A percentile compares a stretch with the other conserved stretches of the same genome.
phyloP scores from a whole-genome alignment of 2,329 filamentous ascomycete genomes.

The Epichloe coenophiala region DNA sequence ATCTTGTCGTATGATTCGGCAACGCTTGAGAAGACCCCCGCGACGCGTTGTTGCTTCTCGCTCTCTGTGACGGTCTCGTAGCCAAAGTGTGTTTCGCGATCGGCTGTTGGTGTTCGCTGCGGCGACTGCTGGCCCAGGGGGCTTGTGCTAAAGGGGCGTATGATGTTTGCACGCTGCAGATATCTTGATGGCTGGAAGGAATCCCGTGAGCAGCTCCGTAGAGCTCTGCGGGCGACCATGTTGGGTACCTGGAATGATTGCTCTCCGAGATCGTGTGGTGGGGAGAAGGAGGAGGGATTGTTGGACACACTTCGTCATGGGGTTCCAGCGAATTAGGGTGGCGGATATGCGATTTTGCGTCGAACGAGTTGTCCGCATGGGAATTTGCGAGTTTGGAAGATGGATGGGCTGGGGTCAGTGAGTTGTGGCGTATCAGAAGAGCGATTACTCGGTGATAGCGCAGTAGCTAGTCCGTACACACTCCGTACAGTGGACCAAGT shows the following conservation, averaged over 20 bases:
- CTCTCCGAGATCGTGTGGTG: neutral
- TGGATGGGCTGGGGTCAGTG: neutral
- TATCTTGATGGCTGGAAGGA: slow-evolving; percentile 9
- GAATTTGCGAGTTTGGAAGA: neutral
- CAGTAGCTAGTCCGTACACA: neutral
- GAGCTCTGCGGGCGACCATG: slow-evolving; percentile 18
- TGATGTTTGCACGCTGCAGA: slow-evolving; percentile 5
- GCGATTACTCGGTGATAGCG: neutral
- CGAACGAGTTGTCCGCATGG: neutral
- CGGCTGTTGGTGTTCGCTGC: slow-evolving; percentile 17
- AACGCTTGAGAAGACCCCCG: slow-evolving; percentile 86
- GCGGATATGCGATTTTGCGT: neutral
- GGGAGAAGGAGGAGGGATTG: neutral
- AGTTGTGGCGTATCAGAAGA: neutral
- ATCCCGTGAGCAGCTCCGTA: slow-evolving; percentile 15
- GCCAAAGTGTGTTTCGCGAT: slow-evolving; percentile 74
- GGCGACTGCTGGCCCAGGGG: slow-evolving; percentile 11
- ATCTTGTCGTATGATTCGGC: slow-evolving; percentile 92
- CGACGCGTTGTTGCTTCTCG: slow-evolving; percentile 60
- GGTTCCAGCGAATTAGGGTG: no score
- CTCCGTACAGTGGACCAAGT: neutral
- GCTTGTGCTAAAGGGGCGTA: slow-evolving; percentile 17
- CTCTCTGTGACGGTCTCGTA: slow-evolving; percentile 73
- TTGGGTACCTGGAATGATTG: neutral
- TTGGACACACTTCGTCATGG: no score